Percentiles rank a stretch among this genome's conserved stretches.
These are phyloP conservation scores for Royoungia palumana DNA, from an alignment of 768 basidiomycete genomes.

Conservation along the genomic window DNA sequence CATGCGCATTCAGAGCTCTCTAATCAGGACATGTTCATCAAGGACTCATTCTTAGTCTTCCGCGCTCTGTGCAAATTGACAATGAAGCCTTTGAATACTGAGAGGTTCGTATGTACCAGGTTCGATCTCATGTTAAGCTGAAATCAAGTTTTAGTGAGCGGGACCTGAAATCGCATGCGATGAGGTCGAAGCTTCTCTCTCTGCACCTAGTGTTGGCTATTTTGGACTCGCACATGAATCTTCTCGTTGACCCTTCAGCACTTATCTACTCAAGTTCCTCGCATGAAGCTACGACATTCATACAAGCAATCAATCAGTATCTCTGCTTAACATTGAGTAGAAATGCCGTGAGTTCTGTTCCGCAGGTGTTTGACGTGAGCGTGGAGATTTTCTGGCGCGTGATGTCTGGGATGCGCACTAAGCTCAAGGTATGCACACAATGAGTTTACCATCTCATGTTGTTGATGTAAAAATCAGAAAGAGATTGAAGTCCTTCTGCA, in stretches of 20 bases:
- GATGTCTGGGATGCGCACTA: slow-evolving; percentile 89
- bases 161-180: slow-evolving; percentile 94
- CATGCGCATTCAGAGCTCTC: slow-evolving; percentile 48
- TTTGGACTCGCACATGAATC: slow-evolving; percentile 83
- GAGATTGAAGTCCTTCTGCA: slow-evolving; percentile 98
- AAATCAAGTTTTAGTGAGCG: slow-evolving; percentile 60
- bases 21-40: slow-evolving; percentile 87
- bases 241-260: slow-evolving; percentile 86
- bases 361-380: slow-evolving; percentile 95
- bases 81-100: slow-evolving; percentile 93
- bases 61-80: slow-evolving; percentile 95
- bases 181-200: slow-evolving; percentile 94
- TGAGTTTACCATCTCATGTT: neutral
- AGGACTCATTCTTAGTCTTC: slow-evolving; percentile 98
- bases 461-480: slow-evolving; percentile 57
- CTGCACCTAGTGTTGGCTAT: slow-evolving; percentile 92
- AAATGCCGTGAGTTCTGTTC: slow-evolving; percentile 93
- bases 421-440: slow-evolving; percentile 70
- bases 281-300: slow-evolving; percentile 82
- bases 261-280: slow-evolving; percentile 90
- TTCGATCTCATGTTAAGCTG: slow-evolving; percentile 10
- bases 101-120: slow-evolving; percentile 59
- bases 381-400: slow-evolving; percentile 99
- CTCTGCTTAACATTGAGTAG: slow-evolving; percentile 89
- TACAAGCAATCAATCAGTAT: slow-evolving; percentile 95